Base-by-base conservation (phyloP, 2,329 filamentous ascomycete genomes). In the Didymella segeticola region DNA sequence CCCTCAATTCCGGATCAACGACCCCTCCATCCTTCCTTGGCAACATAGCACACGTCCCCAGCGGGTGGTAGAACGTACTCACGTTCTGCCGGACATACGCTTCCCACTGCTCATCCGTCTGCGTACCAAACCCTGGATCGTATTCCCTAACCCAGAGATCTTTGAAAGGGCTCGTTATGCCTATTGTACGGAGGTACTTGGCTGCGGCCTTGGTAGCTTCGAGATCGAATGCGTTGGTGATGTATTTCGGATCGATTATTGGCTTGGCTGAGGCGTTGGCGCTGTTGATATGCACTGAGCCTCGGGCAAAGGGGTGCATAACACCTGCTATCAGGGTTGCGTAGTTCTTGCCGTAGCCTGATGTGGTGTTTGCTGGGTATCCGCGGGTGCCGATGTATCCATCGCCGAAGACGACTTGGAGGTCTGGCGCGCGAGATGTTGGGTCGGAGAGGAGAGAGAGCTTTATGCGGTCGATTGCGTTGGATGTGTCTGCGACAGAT, bases 391-490 rank as follows among this genome's bases (percentile, higher is more conserved):
- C 77, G 2, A 75, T 76, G 57, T 78, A 79, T 2, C 75, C 75
- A 52, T 79, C 77, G 1, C 74, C 72, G 57, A 80, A 77, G 47
- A 79, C 73, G 22, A 78, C 53, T 59, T 79, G 76, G n/a, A 77
- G 56, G 56, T 78, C 71, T 1, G 77, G 75, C 5, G 76, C 67
- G 20, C 54, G 43, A 1, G 61, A 62, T 33, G 31, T 47, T n/a
- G 58, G 25, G 12, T 60, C 50, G 10, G 76, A 64, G 23, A 67
- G 59, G 27, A 82, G 64, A 38, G 77, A 47, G n/a, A 60, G 47
- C 33, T 66, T 63, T 36, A 58, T 63, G 34, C 43, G 53, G 26
- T 61, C 53, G 19, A 60, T 38, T 19, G 53, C 26, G 26, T 64
- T 58, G 14, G 57, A 59, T 17, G 39, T 30, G 23, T 60, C 25